Conservation (phyloP, 192 early-diverging fungal genomes). For the Helicostylum pulchrum region DNA sequence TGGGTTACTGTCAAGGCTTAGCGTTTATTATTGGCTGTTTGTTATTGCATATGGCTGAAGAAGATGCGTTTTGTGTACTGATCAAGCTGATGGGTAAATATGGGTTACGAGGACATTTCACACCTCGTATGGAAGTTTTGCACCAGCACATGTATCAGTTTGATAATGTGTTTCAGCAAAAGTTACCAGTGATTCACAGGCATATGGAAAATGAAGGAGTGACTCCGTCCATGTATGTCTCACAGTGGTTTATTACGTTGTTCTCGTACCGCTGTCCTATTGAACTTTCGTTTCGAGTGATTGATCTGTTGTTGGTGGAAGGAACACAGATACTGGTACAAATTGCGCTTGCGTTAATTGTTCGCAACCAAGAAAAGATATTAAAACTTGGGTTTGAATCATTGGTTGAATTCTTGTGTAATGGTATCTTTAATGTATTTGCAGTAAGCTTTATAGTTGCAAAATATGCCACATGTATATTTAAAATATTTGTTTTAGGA, state of each 20-base stretch:
- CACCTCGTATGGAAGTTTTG: constrained; percentile 86
- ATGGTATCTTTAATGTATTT: constrained; percentile 86
- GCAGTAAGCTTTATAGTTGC: constrained; percentile 40
- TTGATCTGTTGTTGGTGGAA: constrained; percentile 91
- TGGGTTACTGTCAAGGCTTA: constrained; percentile 98
- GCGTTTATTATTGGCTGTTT: constrained; percentile 92
- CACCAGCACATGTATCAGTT: constrained; percentile 89
- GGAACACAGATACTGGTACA: constrained; percentile 83
- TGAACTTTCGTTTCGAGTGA: constrained; percentile 79
- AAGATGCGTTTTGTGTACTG: constrained; percentile 92
- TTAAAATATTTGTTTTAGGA: constrained; percentile 42
- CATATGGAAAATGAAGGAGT: constrained; percentile 87
- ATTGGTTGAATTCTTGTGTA: constrained; percentile 85
- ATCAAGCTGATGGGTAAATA: constrained; percentile 88
- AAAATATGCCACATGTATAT: constrained; percentile 3
- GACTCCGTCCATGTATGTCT: constrained; percentile 90
- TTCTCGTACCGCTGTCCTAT: constrained; percentile 98
- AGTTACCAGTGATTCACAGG: constrained; percentile 71
- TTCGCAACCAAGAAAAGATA: constrained; percentile 74
- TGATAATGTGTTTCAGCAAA: constrained; percentile 80
- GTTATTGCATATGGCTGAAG: constrained; percentile 93
- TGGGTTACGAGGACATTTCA: constrained; percentile 85
- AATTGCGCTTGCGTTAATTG: constrained; percentile 85
- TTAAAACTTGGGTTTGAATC: constrained; percentile 80
- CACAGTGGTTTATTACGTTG: constrained; percentile 98